Conservation (phyloP, 1,139 yeast genomes). For the Lodderomyces margitis region DNA sequence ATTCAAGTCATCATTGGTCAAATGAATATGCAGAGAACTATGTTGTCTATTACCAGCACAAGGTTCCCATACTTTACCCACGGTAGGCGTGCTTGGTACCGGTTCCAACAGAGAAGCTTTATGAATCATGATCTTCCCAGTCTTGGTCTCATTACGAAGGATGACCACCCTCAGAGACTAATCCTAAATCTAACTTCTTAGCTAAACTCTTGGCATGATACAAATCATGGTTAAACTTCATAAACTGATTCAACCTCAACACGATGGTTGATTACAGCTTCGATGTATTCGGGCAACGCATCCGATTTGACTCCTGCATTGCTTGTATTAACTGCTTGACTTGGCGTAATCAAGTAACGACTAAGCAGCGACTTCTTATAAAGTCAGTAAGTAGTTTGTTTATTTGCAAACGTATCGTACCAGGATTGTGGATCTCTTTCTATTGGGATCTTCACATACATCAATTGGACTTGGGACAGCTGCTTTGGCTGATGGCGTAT, state of each 20-base stretch:
- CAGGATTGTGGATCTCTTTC: conserved; percentile 32
- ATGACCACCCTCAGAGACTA: conserved; percentile 33
- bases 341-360: conserved; percentile 26
- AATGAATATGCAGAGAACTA: too few species aligned
- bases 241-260: conserved; percentile 30
- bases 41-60: conserved; percentile 56
- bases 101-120: conserved; percentile 41
- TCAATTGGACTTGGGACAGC: conserved; percentile 65
- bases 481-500: conserved; percentile 33
- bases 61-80: conserved; percentile 48
- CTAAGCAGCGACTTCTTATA: conserved; percentile 7
- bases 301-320: conserved; percentile 36
- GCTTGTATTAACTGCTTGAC: conserved; percentile 36
- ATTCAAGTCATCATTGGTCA: too few species aligned
- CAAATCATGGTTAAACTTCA: conserved; percentile 38
- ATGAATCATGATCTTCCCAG: conserved; percentile 44
- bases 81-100: conserved; percentile 53
- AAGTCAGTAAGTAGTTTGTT: conserved; percentile 15
- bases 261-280: conserved; percentile 31
- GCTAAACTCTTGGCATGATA: conserved; percentile 29
- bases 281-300: conserved; percentile 35
- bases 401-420: conserved; percentile 26
- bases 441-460: conserved; percentile 48
- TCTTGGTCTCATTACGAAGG: conserved; percentile 23
- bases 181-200: conserved; percentile 31